Conservation (phyloP, 371 early-diverging fungal species). For the Mycotypha africana region DNA sequence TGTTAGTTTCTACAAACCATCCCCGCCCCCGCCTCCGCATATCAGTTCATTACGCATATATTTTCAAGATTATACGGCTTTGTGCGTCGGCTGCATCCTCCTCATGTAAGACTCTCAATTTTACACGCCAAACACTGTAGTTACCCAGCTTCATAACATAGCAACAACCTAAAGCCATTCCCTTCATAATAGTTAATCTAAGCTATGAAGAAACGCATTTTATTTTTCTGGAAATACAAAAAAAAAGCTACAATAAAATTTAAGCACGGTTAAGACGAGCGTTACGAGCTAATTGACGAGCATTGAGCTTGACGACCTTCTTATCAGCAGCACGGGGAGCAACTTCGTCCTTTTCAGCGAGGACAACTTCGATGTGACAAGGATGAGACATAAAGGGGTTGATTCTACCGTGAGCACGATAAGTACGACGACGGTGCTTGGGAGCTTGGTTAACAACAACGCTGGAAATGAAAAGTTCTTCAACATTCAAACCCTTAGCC, state of each 20-base stretch:
- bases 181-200: too few species aligned
- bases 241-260: constrained; percentile 11
- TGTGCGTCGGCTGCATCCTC: too few species aligned
- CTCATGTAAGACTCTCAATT: too few species aligned
- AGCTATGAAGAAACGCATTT: constrained; percentile 5
- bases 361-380: constrained; percentile 96
- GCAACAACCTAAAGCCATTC: not conserved
- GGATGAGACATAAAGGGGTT: constrained; percentile 96
- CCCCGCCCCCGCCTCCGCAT: too few species aligned
- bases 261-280: constrained; percentile 47
- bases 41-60: too few species aligned
- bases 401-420: constrained; percentile 99
- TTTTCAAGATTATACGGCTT: too few species aligned
- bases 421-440: constrained; percentile 96
- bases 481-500: constrained; percentile 89
- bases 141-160: too few species aligned
- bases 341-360: constrained; percentile 80
- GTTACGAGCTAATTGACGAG: constrained; percentile 55
- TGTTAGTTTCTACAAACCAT: too few species aligned
- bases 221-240: not conserved
- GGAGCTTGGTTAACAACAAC: constrained; percentile 99
- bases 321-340: constrained; percentile 67
- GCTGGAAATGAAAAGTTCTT: constrained; percentile 88
- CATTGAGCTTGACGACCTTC: constrained; percentile 48
- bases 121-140: too few species aligned